phyloP scores from a whole-genome alignment of 2,329 filamentous ascomycete genomes.

The Botrytis elliptica region DNA sequence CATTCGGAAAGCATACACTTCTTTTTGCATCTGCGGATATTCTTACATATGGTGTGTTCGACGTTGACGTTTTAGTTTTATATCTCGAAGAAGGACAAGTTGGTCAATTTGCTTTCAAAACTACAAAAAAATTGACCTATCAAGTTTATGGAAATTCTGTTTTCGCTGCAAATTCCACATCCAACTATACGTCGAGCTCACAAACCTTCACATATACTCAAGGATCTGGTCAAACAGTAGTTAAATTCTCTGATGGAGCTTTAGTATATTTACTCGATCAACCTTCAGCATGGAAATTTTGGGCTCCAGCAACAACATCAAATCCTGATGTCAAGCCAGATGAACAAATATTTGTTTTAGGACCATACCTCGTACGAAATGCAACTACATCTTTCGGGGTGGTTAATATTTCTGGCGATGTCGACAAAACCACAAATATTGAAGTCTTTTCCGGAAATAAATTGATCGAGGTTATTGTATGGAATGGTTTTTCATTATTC shows the following conservation, averaged over 20 bases:
- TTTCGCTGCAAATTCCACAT: constrained; percentile 38
- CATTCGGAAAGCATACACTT: constrained; percentile 47
- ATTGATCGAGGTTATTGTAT: constrained; percentile 44
- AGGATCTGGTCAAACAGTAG: constrained; percentile 45
- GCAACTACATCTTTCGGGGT: constrained; percentile 40
- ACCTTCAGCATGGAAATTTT: constrained; percentile 55
- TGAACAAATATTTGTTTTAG: constrained; percentile 48
- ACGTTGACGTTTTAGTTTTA: constrained; percentile 47
- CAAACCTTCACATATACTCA: constrained; percentile 49
- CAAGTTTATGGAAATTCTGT: constrained; percentile 44
- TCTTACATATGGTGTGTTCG: constrained; percentile 48
- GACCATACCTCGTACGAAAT: constrained; percentile 47
- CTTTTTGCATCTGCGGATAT: constrained; percentile 53
- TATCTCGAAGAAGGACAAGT: constrained; percentile 50
- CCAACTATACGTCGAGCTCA: constrained; percentile 33
- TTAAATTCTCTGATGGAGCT: constrained; percentile 49
- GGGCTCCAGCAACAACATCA: constrained; percentile 49
- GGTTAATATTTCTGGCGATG: constrained; percentile 44
- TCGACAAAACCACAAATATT: constrained; percentile 43
- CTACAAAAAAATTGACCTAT: constrained; percentile 41
- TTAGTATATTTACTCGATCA: constrained; percentile 54
- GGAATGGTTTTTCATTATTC: constrained; percentile 46
- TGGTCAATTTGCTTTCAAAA: constrained; percentile 51
- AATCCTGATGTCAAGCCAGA: constrained; percentile 47
- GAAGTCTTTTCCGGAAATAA: constrained; percentile 45